Base-by-base conservation (phyloP, 441 rosid species). In the Melianthus villosus region DNA sequence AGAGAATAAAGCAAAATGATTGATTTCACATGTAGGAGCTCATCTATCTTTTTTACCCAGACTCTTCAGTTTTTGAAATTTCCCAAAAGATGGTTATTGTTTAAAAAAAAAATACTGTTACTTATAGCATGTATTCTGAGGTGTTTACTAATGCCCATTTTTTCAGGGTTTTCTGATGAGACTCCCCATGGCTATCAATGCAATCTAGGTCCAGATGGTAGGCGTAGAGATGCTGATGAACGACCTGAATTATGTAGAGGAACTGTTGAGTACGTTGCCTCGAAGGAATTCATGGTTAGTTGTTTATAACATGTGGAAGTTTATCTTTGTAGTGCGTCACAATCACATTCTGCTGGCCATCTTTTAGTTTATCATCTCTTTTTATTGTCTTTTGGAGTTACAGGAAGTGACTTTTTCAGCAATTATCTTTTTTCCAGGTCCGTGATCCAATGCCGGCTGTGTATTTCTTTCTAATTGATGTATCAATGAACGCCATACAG, bases 391-490 rank as follows among this genome's bases (percentile, higher is more conserved):
- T 4, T 11, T 9, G 34, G 2, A 1, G 11, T 12, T 32, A 32
- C 7, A 13, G 12, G 15, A 12, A 7, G 27, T 32, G 26, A 47
- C 36, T 42, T 4, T 34, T 38, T 42, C 12, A n/a, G n/a, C 22
- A 17, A 23, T 44, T 9, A 55, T 41, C 29, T 50, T 12, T 32
- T 33, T 50, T 46, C 37, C 64, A 86, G 97, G 80, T 82, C 41
- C 89, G 94, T 55, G 97, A 86, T 52, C 94, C 97, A 31, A 82
- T 86, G 97, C 94, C 86, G 10, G 89, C 85, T 9, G 84, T 82
- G 10, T 82, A 73, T 54, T 82, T 86, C 69, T 82, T 79, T 54
- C 82, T 86, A 34, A 54, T 86, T 48, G 94, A 82, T 63, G 96
- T 86, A 57, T 86, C 94, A 20, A 62, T 86, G 93, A 75, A 77